Conservation (phyloP, 2,329 filamentous ascomycete genomes). For the Mycosphaerella sp. region DNA sequence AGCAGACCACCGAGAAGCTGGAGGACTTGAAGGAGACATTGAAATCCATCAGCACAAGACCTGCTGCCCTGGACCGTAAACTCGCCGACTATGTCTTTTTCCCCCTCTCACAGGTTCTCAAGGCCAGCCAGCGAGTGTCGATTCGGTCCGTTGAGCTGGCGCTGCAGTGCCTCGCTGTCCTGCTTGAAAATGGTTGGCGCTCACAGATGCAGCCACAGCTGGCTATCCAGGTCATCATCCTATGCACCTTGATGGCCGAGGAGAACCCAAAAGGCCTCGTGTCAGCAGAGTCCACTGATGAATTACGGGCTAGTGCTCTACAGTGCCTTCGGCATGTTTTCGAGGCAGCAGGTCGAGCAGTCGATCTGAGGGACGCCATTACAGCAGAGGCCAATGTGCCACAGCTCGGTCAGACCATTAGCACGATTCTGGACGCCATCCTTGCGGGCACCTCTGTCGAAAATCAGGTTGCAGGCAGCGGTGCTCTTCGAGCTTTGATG, state of each 20-base stretch:
- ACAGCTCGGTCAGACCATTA: slow-evolving; percentile 73
- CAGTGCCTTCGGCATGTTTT: slow-evolving; percentile 64
- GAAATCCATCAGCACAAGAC: slow-evolving; percentile 25
- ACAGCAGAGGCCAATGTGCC: slow-evolving; percentile 59
- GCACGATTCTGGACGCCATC: slow-evolving; percentile 70
- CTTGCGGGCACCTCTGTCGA: slow-evolving; percentile 56
- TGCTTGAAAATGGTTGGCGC: slow-evolving; percentile 76
- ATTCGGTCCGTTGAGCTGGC: slow-evolving; percentile 67
- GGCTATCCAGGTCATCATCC: slow-evolving; percentile 75
- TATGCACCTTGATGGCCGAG: slow-evolving; percentile 75
- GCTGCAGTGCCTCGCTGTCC: slow-evolving; percentile 65
- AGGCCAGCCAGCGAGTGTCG: slow-evolving; percentile 65
- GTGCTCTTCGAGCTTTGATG: slow-evolving; percentile 58
- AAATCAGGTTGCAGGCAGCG: slow-evolving; percentile 66
- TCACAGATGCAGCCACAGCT: slow-evolving; percentile 63
- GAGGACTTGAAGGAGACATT: slow-evolving; percentile 43
- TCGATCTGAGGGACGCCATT: slow-evolving; percentile 45
- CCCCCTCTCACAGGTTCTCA: slow-evolving; percentile 79
- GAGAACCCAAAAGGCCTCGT: slow-evolving; percentile 57
- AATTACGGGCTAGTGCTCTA: slow-evolving; percentile 67
- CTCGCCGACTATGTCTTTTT: slow-evolving; percentile 94
- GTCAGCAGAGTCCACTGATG: slow-evolving; percentile 57
- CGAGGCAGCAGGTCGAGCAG: slow-evolving; percentile 45
- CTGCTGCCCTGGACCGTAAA: slow-evolving; percentile 61
- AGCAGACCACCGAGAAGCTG: slow-evolving; percentile 46